A percentile compares a stretch with the other conserved stretches of the same genome.
Evolutionary conservation across 257 asterid species (phyloP).

Genomic region (Forsythia suspensa): DNA sequence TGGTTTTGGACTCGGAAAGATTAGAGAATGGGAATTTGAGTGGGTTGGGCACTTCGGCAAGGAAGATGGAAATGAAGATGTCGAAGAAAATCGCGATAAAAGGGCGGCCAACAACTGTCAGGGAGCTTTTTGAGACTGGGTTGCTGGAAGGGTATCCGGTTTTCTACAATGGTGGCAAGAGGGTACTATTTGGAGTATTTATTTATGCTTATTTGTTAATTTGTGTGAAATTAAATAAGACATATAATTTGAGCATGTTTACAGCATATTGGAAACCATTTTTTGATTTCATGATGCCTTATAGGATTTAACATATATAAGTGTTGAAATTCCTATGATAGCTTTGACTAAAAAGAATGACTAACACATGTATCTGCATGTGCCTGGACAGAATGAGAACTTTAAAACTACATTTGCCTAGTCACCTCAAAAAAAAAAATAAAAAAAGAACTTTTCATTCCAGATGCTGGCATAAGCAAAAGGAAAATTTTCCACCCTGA

Average conservation of each 20-base stretch:
- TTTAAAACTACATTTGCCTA: background rate
- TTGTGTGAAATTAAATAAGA: background rate
- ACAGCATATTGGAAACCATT: background rate
- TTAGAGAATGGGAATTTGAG: conserved; percentile 30
- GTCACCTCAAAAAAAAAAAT: background rate
- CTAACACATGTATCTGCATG: background rate
- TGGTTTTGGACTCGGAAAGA: conserved; percentile 47
- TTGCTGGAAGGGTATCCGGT: conserved; percentile 94
- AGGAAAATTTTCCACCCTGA: background rate
- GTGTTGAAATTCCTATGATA: background rate
- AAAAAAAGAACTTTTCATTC: background rate
- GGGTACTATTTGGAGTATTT: conserved; percentile 41
- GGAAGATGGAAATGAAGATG: conserved; percentile 72
- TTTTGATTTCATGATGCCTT: background rate
- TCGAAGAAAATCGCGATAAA: conserved; percentile 55
- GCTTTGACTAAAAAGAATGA: background rate
- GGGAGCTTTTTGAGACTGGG: conserved; percentile 92
- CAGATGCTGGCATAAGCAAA: background rate
- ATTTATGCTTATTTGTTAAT: background rate
- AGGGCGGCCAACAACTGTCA: conserved; percentile 78
- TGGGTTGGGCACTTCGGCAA: conserved; percentile 36
- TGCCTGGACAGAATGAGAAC: background rate
- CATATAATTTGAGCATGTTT: background rate
- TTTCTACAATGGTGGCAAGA: conserved; percentile 94
- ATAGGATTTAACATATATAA: background rate